phyloP scores from a whole-genome alignment of 805 yeast species.

The Metschnikowia sp. region DNA sequence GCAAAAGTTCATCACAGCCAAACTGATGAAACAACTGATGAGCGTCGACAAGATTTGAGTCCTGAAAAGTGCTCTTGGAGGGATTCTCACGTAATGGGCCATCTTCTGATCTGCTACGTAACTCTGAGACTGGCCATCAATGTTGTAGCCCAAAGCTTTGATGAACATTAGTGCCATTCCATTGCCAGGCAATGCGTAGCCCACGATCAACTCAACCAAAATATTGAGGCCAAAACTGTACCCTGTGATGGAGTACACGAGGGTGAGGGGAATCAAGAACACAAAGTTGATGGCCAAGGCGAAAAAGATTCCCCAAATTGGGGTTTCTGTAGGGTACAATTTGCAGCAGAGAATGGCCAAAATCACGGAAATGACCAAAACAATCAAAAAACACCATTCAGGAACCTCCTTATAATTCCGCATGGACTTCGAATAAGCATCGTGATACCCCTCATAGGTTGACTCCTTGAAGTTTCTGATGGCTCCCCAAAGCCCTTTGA shows the following conservation, averaged over 20 bases:
- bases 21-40: slow-evolving; percentile 5
- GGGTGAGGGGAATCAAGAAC: slow-evolving; percentile 21
- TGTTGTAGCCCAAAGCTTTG: slow-evolving; percentile 57
- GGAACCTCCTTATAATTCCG: slow-evolving; percentile 32
- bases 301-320: slow-evolving; percentile 23
- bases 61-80: slow-evolving; percentile 58
- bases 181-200: slow-evolving; percentile 38
- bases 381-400: slow-evolving; percentile 26
- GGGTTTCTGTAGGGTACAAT: slow-evolving; percentile 25
- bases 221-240: slow-evolving; percentile 33
- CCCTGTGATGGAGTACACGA: slow-evolving; percentile 26
- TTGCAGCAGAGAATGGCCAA: slow-evolving; percentile 29
- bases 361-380: slow-evolving; percentile 26
- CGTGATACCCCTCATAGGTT: slow-evolving; percentile 29
- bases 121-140: slow-evolving; percentile 54
- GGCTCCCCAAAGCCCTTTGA: slow-evolving; percentile 13
- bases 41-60: slow-evolving; percentile 20
- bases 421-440: slow-evolving; percentile 33
- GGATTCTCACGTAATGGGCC: slow-evolving; percentile 63
- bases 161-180: slow-evolving; percentile 42
- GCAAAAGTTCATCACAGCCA: slow-evolving; percentile 5
- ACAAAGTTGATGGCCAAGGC: slow-evolving; percentile 21
- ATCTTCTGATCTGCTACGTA: slow-evolving; percentile 56
- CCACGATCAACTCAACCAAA: slow-evolving; percentile 35
- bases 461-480: slow-evolving; percentile 22